These are phyloP conservation scores for Ploettnerulaceae sp. DNA, from an alignment of 2,329 filamentous ascomycete species.

Conservation along the genomic window DNA sequence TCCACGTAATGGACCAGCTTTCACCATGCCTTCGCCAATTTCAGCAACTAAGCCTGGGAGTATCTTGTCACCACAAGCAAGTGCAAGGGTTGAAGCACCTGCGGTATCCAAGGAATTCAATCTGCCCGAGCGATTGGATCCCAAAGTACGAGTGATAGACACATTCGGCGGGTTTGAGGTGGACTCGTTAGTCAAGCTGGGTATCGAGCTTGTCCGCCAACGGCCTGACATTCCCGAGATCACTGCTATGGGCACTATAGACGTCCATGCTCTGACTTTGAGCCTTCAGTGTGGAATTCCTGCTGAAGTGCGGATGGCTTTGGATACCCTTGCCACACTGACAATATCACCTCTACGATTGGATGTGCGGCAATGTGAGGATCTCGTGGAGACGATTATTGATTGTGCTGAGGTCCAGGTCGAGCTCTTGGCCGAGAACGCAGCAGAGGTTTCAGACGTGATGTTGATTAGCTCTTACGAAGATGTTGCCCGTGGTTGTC, in stretches of 20 bases:
- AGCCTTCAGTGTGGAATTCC: constrained; percentile 87
- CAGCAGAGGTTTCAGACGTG: constrained; percentile 80
- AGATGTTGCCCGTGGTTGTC: constrained; percentile 75
- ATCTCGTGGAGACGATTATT: constrained; percentile 79
- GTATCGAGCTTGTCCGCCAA: constrained; percentile 55
- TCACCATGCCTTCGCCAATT: constrained; percentile 44
- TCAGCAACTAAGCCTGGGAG: constrained; percentile 29
- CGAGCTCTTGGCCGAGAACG: constrained; percentile 77
- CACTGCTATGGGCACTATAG: constrained; percentile 81
- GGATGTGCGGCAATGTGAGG: constrained; percentile 71
- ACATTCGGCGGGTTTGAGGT: constrained; percentile 71
- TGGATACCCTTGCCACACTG: constrained; percentile 70
- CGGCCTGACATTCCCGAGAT: constrained; percentile 82
- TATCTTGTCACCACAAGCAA: constrained; percentile 27
- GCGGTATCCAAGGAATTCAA: constrained; percentile 22
- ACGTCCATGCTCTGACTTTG: constrained; percentile 84
- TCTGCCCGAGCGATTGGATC: constrained; percentile 43
- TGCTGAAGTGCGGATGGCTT: constrained; percentile 80
- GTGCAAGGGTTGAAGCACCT: constrained; percentile 8
- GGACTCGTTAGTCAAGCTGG: constrained; percentile 54
- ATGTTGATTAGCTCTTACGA: constrained; percentile 82
- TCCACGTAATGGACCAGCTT: constrained; percentile 36
- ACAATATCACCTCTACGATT: constrained; percentile 61
- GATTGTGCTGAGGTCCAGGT: constrained; percentile 90
- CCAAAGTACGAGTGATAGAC: constrained; percentile 49